Evolutionary conservation across 306 rosid genomes (phyloP), one percentile per base, ranked within the genome.

Genomic region (Quercus parvula): DNA sequence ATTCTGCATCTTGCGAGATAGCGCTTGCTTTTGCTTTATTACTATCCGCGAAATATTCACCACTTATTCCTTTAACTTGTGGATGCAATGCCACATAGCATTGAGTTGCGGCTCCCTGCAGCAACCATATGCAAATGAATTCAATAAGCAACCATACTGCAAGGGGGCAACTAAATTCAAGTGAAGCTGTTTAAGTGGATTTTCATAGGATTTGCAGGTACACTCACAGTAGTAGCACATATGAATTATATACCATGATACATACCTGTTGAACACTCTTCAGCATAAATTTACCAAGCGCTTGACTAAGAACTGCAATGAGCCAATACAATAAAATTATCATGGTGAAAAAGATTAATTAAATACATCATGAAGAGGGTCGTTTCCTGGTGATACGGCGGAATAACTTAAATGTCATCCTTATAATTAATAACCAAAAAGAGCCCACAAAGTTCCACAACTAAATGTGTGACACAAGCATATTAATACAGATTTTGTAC

Each of bases 21-120:
- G 92, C 18, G 70, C 86, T 86, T 56, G 94, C 84, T 67, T 77
- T 81, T 51, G 87, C 88, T 56, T 77, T 78, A 74, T 94, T 86
- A 75, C 91, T 74, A 66, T 91, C 92, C 35, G 54, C 74, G 81
- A 91, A 92, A 81, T 90, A 92, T 71, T 85, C 87, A 4, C 97
- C 92, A 71, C 81, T 84, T 38, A 85, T 71, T 78, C 91, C 97
- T 82, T 84, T 84, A 5, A 90, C 89, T 75, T 85, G 93, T 58
- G 95, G 94, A 84, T 91, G 91, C 80, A 94, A 79, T 80, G 97
- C 97, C 55, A 87, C 86, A 19, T 86, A 89, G 84, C 97, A 92
- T 62, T 94, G 91, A n/a, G 97, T 89, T 18, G 97, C 97, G n/a
- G 97, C 97, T 46, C 97, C 97, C 95, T 94, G 56, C 41, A 81